Conservation (phyloP, 345 rosid genomes). For the Dipteronia dyeriana region DNA sequence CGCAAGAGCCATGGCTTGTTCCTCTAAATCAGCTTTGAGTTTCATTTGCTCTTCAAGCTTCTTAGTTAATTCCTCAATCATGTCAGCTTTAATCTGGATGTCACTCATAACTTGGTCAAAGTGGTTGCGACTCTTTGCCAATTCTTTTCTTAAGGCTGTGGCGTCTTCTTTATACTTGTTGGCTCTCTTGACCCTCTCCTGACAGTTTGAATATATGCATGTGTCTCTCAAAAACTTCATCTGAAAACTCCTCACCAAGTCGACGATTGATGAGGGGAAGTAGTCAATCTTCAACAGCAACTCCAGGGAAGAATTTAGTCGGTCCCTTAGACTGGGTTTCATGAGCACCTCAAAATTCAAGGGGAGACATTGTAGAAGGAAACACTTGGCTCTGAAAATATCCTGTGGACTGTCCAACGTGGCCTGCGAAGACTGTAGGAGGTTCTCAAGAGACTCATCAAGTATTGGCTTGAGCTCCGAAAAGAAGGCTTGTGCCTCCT, state of each 20-base stretch:
- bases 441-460: no score
- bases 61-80: not conserved
- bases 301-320: not conserved
- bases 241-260: not conserved
- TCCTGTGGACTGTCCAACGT: no score
- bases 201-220: not conserved
- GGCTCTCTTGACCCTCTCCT: not conserved
- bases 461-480: no score
- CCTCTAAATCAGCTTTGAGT: not conserved
- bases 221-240: not conserved
- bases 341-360: not conserved
- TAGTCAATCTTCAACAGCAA: not conserved
- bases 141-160: not conserved
- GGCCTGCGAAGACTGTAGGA: no score
- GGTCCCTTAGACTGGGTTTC: not conserved
- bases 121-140: not conserved
- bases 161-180: not conserved
- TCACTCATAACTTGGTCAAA: not conserved
- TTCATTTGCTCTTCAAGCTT: not conserved
- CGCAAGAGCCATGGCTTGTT: not conserved
- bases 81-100: not conserved
- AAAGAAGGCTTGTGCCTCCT: no score
- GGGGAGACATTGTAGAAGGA: no score
- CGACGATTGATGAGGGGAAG: not conserved
- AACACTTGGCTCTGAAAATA: no score